Evolutionary conservation across 2,329 filamentous ascomycete species (phyloP), one percentile per base, ranked within the genome.

Genomic region (Scedosporium aurantiacum): DNA sequence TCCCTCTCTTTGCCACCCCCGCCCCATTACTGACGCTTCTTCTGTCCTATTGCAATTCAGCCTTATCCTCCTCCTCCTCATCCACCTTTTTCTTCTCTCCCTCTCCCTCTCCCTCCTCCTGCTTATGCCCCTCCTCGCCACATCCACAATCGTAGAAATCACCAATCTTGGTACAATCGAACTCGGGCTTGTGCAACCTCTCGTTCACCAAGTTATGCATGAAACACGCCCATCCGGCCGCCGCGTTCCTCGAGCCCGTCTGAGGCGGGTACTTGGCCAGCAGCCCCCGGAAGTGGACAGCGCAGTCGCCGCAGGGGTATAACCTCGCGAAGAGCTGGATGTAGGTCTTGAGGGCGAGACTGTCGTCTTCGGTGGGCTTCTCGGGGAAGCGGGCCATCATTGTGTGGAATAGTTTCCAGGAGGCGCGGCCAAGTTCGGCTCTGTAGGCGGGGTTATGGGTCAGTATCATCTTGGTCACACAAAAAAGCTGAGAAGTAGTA

Each of bases 91-190:
- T 66, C 45, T 66, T 67, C 54, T 70, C 68, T 23, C 65, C 69
- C 40, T 66, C 68, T 60, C 66, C 71, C 58, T 64, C 65, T 2
- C 66, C 69, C 57, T 67, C 65, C 62, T 69, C 68, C 67, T 73
- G 76, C 64, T 79, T 75, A 67, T 78, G 77, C 18, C 79, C 78
- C 63, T 85, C 83, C n/a, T 87, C 85, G 14, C 83, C 85, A 67
- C 86, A 89, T 0, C 86, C 86, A 68, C 86, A 89, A 69, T 89
- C 85, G 72, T 88, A 89, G 69, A 86, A 86, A 67, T 88, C 85
- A 16, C 85, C 85, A 68, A 89, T 85, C 32, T 84, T 82, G 62
- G 77, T 82, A 67, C 86, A 89, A 71, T 88, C 83, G 66, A 88
- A 89, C 12, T 78, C 63, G 3, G 78, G 74, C 72, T 88, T 88